phyloP scores from a whole-genome alignment of 371 early-diverging fungal species.

The Vairimorpha necatrix region DNA sequence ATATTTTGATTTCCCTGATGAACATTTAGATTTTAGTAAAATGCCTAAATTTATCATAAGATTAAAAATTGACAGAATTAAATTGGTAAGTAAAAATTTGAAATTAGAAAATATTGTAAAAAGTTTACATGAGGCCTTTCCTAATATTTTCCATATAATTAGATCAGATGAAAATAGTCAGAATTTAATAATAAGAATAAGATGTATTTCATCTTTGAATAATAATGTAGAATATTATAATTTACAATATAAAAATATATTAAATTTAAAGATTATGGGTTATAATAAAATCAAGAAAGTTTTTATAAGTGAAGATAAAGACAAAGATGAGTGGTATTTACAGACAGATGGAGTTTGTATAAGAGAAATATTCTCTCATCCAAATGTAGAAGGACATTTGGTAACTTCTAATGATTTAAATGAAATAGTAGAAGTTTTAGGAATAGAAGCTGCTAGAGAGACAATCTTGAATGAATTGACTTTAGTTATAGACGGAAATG shows the following conservation, averaged over 20 bases:
- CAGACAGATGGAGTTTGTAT: slow-evolving; percentile 94
- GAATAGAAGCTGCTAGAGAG: slow-evolving; percentile 90
- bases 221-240: slow-evolving; percentile 74
- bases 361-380: slow-evolving; percentile 74
- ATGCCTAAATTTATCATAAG: slow-evolving; percentile 82
- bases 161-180: slow-evolving; percentile 84
- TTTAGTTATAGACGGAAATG: slow-evolving; percentile 89
- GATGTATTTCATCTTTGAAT: slow-evolving; percentile 71
- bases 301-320: slow-evolving; percentile 73
- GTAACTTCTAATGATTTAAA: slow-evolving; percentile 83
- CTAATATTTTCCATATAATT: slow-evolving; percentile 73
- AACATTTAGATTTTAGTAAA: slow-evolving; percentile 65
- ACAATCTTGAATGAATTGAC: slow-evolving; percentile 83
- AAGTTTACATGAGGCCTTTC: slow-evolving; percentile 68
- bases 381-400: slow-evolving; percentile 73
- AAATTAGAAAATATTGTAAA: slow-evolving; percentile 72
- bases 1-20: slow-evolving; percentile 79
- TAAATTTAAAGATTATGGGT: slow-evolving; percentile 81
- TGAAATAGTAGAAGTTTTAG: slow-evolving; percentile 84
- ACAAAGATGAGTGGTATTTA: slow-evolving; percentile 72
- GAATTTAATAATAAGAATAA: slow-evolving; percentile 78
- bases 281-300: slow-evolving; percentile 79
- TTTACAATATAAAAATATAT: slow-evolving; percentile 74
- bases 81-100: slow-evolving; percentile 81
- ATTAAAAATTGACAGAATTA: slow-evolving; percentile 73